phyloP scores from a whole-genome alignment of 306 rosid genomes.

The Casuarina cunninghamiana region DNA sequence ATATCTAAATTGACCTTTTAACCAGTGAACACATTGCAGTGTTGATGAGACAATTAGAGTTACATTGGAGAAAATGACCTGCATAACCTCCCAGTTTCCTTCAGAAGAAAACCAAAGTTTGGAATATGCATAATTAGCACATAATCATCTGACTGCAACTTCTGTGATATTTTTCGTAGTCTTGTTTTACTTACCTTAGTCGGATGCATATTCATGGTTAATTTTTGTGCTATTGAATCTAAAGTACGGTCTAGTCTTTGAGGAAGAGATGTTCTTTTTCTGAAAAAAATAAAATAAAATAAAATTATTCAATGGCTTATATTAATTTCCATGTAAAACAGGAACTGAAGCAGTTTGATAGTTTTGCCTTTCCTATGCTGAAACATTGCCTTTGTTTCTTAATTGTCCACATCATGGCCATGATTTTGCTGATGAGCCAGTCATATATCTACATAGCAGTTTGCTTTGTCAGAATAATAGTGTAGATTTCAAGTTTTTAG shows the following conservation, averaged over 20 bases:
- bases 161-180: neutral
- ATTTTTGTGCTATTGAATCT: neutral
- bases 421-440: neutral
- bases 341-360: neutral
- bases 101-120: neutral
- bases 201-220: neutral
- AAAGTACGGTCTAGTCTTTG: neutral
- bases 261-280: neutral
- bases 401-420: conserved; percentile 3
- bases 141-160: neutral
- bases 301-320: neutral
- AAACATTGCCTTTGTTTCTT: neutral
- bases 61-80: neutral
- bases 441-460: neutral
- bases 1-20: neutral
- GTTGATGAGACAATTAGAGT: neutral
- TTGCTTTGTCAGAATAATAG: conserved; percentile 5
- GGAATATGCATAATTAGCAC: neutral
- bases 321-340: neutral
- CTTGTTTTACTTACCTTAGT: neutral
- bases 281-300: too few species aligned
- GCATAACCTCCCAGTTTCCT: neutral
- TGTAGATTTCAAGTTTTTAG: conserved; percentile 18
- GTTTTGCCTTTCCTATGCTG: neutral
- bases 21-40: neutral